A percentile compares a stretch with the other conserved stretches of the same genome.
Evolutionary conservation across 768 basidiomycete genomes (phyloP).

Genomic region (Mycena pura): DNA sequence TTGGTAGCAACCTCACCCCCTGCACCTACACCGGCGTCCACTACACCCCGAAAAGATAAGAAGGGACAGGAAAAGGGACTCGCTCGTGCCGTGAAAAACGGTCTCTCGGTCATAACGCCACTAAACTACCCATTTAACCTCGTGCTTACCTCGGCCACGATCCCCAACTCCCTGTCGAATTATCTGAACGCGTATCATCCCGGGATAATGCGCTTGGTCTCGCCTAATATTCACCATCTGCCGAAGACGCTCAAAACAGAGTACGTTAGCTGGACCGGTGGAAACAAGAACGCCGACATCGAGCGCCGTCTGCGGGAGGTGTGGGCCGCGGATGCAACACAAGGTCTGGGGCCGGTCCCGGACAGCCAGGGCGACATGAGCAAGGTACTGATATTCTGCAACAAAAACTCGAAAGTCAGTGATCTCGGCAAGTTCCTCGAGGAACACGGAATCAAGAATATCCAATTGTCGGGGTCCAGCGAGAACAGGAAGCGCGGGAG

Average conservation of each 20-base stretch:
- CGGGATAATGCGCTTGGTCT: constrained; percentile 71
- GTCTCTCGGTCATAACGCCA: constrained; percentile 28
- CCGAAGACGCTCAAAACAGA: constrained; percentile 75
- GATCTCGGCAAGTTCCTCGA: constrained; percentile 65
- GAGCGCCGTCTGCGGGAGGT: constrained; percentile 74
- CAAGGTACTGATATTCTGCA: constrained; percentile 85
- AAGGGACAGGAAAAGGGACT: constrained; percentile 10
- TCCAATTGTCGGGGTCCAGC: constrained; percentile 70
- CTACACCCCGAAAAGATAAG: constrained; percentile 18
- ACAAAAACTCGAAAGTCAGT: constrained; percentile 72
- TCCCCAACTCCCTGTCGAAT: constrained; percentile 74
- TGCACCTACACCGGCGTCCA: constrained; percentile 12
- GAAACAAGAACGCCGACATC: constrained; percentile 82
- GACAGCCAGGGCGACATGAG: constrained; percentile 44
- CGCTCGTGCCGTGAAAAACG: neutral
- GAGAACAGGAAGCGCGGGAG: constrained; percentile 66
- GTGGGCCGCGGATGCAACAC: constrained; percentile 71
- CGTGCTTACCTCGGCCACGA: constrained; percentile 84
- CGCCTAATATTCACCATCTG: constrained; percentile 80
- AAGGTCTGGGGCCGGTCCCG: constrained; percentile 21
- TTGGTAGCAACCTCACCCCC: constrained; percentile 29
- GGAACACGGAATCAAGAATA: constrained; percentile 64
- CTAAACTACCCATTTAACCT: constrained; percentile 79
- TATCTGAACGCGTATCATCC: constrained; percentile 74
- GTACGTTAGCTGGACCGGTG: constrained; percentile 78